Base-by-base conservation (phyloP, 257 asterid species). In the Solanum chmielewskii region DNA sequence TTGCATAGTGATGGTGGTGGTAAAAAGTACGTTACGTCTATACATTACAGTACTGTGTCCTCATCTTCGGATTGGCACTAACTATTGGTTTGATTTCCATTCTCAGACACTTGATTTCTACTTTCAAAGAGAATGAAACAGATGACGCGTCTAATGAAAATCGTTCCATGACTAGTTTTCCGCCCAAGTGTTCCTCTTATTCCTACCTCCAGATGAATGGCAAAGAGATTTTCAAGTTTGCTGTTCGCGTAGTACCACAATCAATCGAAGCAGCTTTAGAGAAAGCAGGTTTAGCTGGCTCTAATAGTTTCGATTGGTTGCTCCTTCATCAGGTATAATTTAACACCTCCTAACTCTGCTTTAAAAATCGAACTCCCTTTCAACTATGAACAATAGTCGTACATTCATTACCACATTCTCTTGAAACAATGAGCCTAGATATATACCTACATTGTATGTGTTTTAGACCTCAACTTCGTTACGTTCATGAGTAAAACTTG, bases 171-270 rank as follows among this genome's bases (percentile, higher is more conserved):
- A 93, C 86, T 15, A 94, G 93, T 85, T 90, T 87, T 83, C 90
- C 96, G 25, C 95, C 98, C n/a, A 94, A 92, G 88, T 89, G 86
- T 69, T 84, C 95, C 5, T 90, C 96, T 2, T 97, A 93, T 86
- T 97, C 99, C 2, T 93, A 93, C 90, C 90, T 97, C 85, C 93
- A 96, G 90, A 97, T 97, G 99, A 97, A 97, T 13, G 99, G 98
- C 29, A 96, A 92, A 89, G 99, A 97, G 90, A 98, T 97, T 66
- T 97, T 97, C 70, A 98, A 97, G 3, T 97, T 97, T 88, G 99
- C 98, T 21, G 92, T 88, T 74, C 97, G 98, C 59, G 95, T 87
- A 31, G 99, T 97, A 87, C 99, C 99, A 21, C 97, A 95, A 88
- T 96, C 99, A 2, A 96, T 97, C 73, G 98, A 92, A 86, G 89